These are phyloP conservation scores for Sphenostylis stenocarpa DNA, from an alignment of 306 rosid genomes.

Conservation along the genomic window DNA sequence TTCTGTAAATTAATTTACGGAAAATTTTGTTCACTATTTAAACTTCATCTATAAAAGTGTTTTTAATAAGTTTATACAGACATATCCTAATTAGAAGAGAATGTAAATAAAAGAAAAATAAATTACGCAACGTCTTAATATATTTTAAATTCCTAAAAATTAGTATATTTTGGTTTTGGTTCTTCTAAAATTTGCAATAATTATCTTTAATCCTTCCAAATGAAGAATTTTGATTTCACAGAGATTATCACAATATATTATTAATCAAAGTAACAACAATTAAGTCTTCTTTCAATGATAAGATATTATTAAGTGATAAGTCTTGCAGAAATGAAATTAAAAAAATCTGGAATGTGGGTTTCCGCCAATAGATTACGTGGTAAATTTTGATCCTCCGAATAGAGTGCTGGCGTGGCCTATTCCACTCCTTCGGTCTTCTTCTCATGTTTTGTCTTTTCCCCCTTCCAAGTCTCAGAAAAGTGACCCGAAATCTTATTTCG, in stretches of 20 bases:
- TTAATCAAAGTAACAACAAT: background rate
- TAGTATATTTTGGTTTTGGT: too few species aligned
- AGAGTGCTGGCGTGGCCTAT: conserved; percentile 51
- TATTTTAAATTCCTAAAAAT: too few species aligned
- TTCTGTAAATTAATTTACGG: too few species aligned
- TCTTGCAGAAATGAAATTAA: background rate
- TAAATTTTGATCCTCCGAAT: conserved; percentile 12
- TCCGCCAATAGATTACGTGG: conserved; percentile 15
- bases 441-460: conserved; percentile 21
- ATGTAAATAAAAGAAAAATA: too few species aligned
- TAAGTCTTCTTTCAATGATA: background rate
- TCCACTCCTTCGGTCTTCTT: conserved; percentile 9
- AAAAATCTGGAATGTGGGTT: background rate
- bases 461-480: conserved; percentile 50
- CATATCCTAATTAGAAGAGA: too few species aligned
- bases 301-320: background rate
- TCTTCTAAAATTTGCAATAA: too few species aligned
- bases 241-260: background rate
- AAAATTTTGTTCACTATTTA: too few species aligned
- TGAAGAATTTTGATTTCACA: too few species aligned
- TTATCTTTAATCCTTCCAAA: too few species aligned
- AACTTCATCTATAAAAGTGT: too few species aligned
- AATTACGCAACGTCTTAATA: too few species aligned
- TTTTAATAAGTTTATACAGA: too few species aligned
- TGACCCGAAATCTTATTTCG: conserved; percentile 45